phyloP scores from a whole-genome alignment of 495 filamentous ascomycete genomes.

The Neurospora sp. region DNA sequence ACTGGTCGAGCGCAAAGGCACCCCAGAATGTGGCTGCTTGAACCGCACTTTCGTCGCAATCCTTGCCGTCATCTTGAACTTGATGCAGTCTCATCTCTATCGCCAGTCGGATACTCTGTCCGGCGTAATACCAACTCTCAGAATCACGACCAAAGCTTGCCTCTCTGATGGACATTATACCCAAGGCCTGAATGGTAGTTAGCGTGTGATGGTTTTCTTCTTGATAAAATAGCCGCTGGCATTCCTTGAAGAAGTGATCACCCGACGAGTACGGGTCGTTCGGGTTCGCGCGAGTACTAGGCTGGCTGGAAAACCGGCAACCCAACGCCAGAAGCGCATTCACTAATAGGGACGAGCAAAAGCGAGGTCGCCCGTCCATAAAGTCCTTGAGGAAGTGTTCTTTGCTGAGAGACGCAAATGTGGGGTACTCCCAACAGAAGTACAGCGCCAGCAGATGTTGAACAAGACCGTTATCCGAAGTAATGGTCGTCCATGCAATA shows the following conservation, averaged over 20 bases:
- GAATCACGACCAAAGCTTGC: slow-evolving; percentile 54
- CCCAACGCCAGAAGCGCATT: slow-evolving; percentile 65
- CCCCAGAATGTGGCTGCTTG: slow-evolving; percentile 65
- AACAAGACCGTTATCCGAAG: slow-evolving; percentile 45
- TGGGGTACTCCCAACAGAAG: slow-evolving; percentile 76
- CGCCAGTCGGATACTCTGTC: slow-evolving; percentile 54
- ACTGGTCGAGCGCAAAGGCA: slow-evolving; percentile 62
- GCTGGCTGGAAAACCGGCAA: slow-evolving; percentile 62
- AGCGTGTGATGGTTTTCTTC: slow-evolving; percentile 49
- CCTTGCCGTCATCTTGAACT: slow-evolving; percentile 28
- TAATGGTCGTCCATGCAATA: slow-evolving; percentile 51
- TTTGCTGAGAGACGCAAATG: slow-evolving; percentile 60
- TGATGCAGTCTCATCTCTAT: slow-evolving; percentile 57
- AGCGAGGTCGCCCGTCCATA: slow-evolving; percentile 39
- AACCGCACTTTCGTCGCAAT: slow-evolving; percentile 48
- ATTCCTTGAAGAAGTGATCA: slow-evolving; percentile 62
- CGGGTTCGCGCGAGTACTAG: slow-evolving; percentile 50
- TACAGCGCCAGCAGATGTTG: slow-evolving; percentile 59
- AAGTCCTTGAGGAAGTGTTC: slow-evolving; percentile 64
- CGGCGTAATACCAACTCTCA: slow-evolving; percentile 57
- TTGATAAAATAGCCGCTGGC: slow-evolving; percentile 47
- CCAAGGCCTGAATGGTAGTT: slow-evolving; percentile 70
- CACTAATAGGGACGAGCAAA: slow-evolving; percentile 64
- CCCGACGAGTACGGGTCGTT: slow-evolving; percentile 55
- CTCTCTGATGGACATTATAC: slow-evolving; percentile 62